Base-by-base conservation (phyloP, 352 stramenopile species). In the Pythium insidiosum region DNA sequence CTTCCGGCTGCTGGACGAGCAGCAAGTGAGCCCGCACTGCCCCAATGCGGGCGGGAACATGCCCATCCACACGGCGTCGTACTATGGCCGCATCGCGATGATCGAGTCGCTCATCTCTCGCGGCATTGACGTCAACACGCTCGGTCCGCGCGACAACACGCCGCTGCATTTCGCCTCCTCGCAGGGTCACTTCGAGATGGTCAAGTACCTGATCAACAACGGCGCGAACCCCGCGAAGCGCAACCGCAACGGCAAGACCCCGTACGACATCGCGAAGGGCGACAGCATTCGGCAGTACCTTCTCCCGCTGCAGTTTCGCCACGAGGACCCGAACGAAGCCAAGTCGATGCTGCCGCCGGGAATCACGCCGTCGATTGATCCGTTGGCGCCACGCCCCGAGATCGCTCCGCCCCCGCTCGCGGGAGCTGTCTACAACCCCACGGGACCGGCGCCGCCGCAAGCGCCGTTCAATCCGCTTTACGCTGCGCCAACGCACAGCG, bases 281-380 rank as follows among this genome's bases (percentile, higher is more conserved):
- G 84, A 93, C 56, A 78, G 73, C 39, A 74, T 92, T 23, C 79
- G 78, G 25, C 84, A 95, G 58, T 94, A 73, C 50, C 52, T 95
- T 18, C 55, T 95, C 42, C 84, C 81, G 34, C 67, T 95, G 39
- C 82, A 94, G 62, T 94, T 95, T 50, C 78, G 75, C 31, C 79
- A 94, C 50, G 84, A 94, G 66, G 78, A 91, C 44, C 79, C 74
- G 15, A 50, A 50, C 1, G 56, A 88, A 38, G 73, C 70, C 5
- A 68, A 63, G 16, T 54, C 78, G 22, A 71, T 76, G 49, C 29
- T 89, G 23, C 78, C 78, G 7, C 74, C 81, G 4, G 81, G 78
- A n/a, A 78, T 93, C 42, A 88, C 73, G 12, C 77, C 77, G 16
- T 83, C 70, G 0, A 48, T 79, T n/a, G 72, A 89, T 28, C 75